Percentiles rank a stretch among this genome's conserved stretches.
Evolutionary conservation across 305 asterid genomes (phyloP).

Genomic region (Stenogyne calaminthoides): DNA sequence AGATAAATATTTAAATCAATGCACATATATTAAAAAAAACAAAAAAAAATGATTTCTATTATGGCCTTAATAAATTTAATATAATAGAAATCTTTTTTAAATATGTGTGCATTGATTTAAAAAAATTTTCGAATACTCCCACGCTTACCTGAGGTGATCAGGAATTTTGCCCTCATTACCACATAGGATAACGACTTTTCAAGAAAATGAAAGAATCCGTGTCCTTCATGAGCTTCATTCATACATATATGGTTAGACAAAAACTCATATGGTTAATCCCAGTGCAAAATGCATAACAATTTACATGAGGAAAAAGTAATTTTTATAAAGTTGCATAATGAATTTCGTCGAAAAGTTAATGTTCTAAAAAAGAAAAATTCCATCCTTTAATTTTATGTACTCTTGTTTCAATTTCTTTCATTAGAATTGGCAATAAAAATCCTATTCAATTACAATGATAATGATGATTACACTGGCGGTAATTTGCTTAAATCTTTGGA

Average conservation of each 20-base stretch:
- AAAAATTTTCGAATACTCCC: too few relatives aligned
- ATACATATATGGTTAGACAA: slow-evolving; percentile 17
- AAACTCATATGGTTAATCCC: background rate
- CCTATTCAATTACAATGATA: background rate
- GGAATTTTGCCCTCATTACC: background rate
- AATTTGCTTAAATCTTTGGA: background rate
- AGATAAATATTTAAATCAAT: too few relatives aligned
- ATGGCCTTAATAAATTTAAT: too few relatives aligned
- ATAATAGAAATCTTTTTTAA: too few relatives aligned
- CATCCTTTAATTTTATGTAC: background rate
- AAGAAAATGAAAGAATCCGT: background rate
- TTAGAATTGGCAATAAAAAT: too few relatives aligned
- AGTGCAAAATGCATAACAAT: background rate
- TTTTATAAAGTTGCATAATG: background rate
- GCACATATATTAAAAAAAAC: too few relatives aligned
- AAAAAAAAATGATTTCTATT: too few relatives aligned
- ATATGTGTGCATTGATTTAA: too few relatives aligned
- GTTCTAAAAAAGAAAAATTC: too few relatives aligned
- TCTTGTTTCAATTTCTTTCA: background rate
- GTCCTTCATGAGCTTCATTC: background rate
- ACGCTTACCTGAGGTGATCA: slow-evolving; percentile 33
- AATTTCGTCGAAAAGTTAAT: too few relatives aligned
- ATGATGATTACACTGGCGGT: background rate
- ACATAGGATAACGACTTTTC: background rate
- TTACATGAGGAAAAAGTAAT: background rate